A percentile compares a stretch with the other conserved stretches of the same genome.
Conservation (phyloP, 1,284 basidiomycete species). For the Sporisorium sorghi region DNA sequence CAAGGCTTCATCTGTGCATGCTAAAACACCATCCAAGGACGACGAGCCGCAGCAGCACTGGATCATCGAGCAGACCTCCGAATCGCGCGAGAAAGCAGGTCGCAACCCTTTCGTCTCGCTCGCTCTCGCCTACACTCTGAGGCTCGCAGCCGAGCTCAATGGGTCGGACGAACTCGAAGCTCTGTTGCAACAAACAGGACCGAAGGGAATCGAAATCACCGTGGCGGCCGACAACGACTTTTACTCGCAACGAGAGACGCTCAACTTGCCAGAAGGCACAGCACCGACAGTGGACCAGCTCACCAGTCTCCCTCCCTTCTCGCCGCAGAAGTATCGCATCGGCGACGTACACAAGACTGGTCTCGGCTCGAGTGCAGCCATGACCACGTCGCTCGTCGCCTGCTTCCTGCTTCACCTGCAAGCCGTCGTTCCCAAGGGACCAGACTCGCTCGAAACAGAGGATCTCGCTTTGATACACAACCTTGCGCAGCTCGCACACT, state of each 20-base stretch:
- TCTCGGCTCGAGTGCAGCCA: conserved; percentile 93
- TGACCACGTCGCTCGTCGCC: conserved; percentile 93
- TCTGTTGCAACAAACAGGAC: conserved; percentile 48
- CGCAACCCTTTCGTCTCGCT: conserved; percentile 92
- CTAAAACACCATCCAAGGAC: neutral
- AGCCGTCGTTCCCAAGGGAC: conserved; percentile 70
- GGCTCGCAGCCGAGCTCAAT: conserved; percentile 73
- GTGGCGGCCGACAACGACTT: conserved; percentile 97
- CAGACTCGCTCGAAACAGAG: conserved; percentile 33
- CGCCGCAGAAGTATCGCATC: conserved; percentile 73
- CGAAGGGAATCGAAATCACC: conserved; percentile 76
- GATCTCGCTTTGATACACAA: conserved; percentile 78
- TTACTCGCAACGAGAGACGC: conserved; percentile 87
- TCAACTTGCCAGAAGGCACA: conserved; percentile 41
- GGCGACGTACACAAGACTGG: conserved; percentile 95
- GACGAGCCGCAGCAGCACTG: conserved; percentile 17
- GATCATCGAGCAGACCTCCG: conserved; percentile 46
- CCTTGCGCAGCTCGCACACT: conserved; percentile 94
- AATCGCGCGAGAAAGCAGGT: conserved; percentile 44
- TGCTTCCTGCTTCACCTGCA: conserved; percentile 83
- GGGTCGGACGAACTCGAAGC: conserved; percentile 22
- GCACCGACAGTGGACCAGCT: conserved; percentile 44
- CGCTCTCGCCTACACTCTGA: conserved; percentile 81
- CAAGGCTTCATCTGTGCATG: conserved; percentile 69
- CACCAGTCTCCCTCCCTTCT: conserved; percentile 77